Evolutionary conservation across 129 eudicot species (phyloP).

Genomic region (Tanacetum coccineum): DNA sequence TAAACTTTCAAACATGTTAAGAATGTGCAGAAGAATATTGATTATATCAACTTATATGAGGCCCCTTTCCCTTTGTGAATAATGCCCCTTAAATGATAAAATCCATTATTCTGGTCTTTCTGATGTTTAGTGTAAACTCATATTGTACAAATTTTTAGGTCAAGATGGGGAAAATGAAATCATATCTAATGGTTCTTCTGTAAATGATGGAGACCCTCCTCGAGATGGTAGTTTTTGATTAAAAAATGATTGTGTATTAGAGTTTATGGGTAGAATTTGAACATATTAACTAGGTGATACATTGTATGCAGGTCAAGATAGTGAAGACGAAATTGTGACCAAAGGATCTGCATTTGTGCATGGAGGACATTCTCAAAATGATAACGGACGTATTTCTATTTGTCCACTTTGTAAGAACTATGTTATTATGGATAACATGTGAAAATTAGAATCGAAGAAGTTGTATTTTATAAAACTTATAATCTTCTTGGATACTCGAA

Average conservation of each 20-base stretch:
- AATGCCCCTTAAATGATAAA: too few relatives aligned
- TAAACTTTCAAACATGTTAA: too few relatives aligned
- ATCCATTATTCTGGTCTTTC: neutral
- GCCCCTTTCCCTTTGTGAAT: too few relatives aligned
- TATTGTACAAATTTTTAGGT: slow-evolving; percentile 19
- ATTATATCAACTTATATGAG: too few relatives aligned
- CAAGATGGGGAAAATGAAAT: slow-evolving; percentile 32
- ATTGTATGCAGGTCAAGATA: slow-evolving; percentile 42
- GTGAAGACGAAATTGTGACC: slow-evolving; percentile 49
- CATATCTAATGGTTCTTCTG: slow-evolving; percentile 18
- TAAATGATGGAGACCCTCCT: slow-evolving; percentile 18
- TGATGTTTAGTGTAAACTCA: slow-evolving; percentile 10
- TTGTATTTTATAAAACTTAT: too few relatives aligned
- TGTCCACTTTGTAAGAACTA: too few relatives aligned
- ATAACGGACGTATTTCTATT: too few relatives aligned
- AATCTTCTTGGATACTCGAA: too few relatives aligned
- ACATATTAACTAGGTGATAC: neutral
- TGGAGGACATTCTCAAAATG: slow-evolving; percentile 70
- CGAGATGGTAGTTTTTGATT: slow-evolving; percentile 20
- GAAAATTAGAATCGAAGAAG: too few relatives aligned
- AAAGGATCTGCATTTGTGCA: slow-evolving; percentile 80
- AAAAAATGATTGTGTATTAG: neutral
- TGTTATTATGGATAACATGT: too few relatives aligned
- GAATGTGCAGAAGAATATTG: too few relatives aligned
- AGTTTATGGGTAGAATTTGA: neutral